Conservation (phyloP, 257 asterid species). For the Penstemon eatonii region DNA sequence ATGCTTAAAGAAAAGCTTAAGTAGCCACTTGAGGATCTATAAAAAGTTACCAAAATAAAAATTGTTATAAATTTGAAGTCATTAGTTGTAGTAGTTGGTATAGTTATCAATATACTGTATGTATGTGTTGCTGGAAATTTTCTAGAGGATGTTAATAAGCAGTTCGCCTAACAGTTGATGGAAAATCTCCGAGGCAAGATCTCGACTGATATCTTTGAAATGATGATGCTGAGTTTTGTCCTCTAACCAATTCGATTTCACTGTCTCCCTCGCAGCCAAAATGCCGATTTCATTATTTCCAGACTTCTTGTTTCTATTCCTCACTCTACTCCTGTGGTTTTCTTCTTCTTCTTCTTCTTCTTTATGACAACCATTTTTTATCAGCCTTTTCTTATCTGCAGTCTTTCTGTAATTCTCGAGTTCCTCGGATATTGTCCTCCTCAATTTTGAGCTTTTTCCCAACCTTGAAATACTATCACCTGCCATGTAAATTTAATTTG, state of each 20-base stretch:
- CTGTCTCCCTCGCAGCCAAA: slow-evolving; percentile 44
- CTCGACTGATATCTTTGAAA: slow-evolving; percentile 42
- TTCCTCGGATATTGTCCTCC: slow-evolving; percentile 61
- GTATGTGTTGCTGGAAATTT: background rate
- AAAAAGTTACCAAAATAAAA: no score
- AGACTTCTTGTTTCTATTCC: background rate
- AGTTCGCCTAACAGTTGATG: slow-evolving; percentile 51
- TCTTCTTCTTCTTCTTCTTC: background rate
- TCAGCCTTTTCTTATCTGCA: slow-evolving; percentile 9
- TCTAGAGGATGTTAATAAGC: slow-evolving; percentile 23
- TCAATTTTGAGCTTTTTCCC: slow-evolving; percentile 42
- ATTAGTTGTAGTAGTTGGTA: no score
- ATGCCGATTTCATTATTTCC: slow-evolving; percentile 33
- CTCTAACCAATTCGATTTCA: slow-evolving; percentile 42
- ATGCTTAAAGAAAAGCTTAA: no score
- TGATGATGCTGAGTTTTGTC: slow-evolving; percentile 29
- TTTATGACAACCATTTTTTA: slow-evolving; percentile 8
- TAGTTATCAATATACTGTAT: no score
- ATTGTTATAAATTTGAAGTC: no score
- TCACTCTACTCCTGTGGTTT: slow-evolving; percentile 13
- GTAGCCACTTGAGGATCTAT: no score
- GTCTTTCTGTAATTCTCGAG: slow-evolving; percentile 44
- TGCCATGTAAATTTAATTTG: slow-evolving; percentile 20
- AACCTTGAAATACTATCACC: slow-evolving; percentile 42
- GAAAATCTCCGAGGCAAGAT: slow-evolving; percentile 44